Evolutionary conservation across 2,329 filamentous ascomycete genomes (phyloP), one percentile per base, ranked within the genome.

Genomic region (Nigrospora oryzae): DNA sequence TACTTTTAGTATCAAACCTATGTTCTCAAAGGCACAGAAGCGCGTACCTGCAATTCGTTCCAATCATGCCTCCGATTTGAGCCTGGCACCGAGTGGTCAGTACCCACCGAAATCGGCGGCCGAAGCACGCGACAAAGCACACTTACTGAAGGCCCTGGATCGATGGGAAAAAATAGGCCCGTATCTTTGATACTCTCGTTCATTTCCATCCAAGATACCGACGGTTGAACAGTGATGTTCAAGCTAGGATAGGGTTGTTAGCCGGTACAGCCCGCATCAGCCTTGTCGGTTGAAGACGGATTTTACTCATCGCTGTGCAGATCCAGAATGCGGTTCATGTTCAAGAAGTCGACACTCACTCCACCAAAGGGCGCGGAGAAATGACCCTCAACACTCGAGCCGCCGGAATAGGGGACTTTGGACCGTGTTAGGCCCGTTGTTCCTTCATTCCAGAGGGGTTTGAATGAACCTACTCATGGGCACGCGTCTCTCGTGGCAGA

Each of bases 171-270:
- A 68, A 95, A 95, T 1, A 96, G 76, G 0, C 87, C 87, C 4
- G 78, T 83, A 35, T 78, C 73, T 63, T 84, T 79, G 56, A 86
- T 81, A 40, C 78, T 67, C 51, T 85, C 80, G 56, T 96, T 96
- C 46, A 96, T 68, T 43, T 86, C 81, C 75, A 94, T 89, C 89
- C 89, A 96, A n/a, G 85, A 84, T 11, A 96, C 83, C 7, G 86
- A 86, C 3, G 90, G 90, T 62, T 96, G 90, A 4, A 96, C 89
- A 5, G 95, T 86, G 42, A 95, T 75, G 56, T 96, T 90, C 86
- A 95, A 89, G 61, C 45, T 46, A n/a, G 16, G n/a, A 10, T 33
- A 11, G 5, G 36, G 40, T 31, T 40, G 43, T 62, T 95, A 90
- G 4, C 87, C 84, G 53, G 86, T 83, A n/a, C n/a, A n/a, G n/a